phyloP scores from a whole-genome alignment of 2,329 filamentous ascomycete species.

The Daldinia eschscholtzii region DNA sequence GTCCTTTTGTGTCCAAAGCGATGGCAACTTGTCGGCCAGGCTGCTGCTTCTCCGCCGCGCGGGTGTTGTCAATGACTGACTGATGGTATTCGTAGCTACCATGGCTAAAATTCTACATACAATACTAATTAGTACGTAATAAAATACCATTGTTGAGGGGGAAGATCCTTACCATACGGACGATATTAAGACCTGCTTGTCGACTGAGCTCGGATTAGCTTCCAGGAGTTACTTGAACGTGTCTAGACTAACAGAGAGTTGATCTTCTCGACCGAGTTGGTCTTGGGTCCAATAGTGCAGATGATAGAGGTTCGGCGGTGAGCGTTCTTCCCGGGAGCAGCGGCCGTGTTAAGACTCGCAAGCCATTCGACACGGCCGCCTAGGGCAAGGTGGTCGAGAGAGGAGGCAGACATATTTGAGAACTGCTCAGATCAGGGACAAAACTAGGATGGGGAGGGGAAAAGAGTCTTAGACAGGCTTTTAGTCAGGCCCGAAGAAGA shows the following conservation, averaged over 20 bases:
- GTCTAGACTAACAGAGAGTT: constrained; percentile 63
- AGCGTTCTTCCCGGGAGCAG: constrained; percentile 81
- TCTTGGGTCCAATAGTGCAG: constrained; percentile 99
- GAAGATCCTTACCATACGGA: constrained; percentile 77
- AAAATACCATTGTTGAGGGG: not conserved
- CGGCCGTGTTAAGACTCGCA: constrained; percentile 85
- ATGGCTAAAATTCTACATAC: constrained; percentile 84
- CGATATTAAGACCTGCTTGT: constrained; percentile 94
- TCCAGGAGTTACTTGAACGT: not conserved
- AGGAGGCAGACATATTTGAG: constrained; percentile 67
- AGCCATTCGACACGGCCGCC: constrained; percentile 78
- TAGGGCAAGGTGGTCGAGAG: constrained; percentile 87
- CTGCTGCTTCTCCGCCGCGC: constrained; percentile 83
- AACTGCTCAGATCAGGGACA: constrained; percentile 16
- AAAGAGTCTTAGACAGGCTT: not conserved
- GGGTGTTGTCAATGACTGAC: constrained; percentile 96
- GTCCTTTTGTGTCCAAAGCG: constrained; percentile 82
- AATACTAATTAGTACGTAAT: not conserved
- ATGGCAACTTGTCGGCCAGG: constrained; percentile 91
- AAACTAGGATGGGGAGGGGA: constrained; percentile 8
- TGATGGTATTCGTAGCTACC: constrained; percentile 97
- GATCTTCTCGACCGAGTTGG: constrained; percentile 97
- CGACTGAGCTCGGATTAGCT: constrained; percentile 65
- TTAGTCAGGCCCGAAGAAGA: not conserved
- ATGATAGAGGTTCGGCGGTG: constrained; percentile 98